Percentiles rank a stretch among this genome's conserved stretches.
Conservation (phyloP, 75 land plant species). For the Pinus tabuliformis region DNA sequence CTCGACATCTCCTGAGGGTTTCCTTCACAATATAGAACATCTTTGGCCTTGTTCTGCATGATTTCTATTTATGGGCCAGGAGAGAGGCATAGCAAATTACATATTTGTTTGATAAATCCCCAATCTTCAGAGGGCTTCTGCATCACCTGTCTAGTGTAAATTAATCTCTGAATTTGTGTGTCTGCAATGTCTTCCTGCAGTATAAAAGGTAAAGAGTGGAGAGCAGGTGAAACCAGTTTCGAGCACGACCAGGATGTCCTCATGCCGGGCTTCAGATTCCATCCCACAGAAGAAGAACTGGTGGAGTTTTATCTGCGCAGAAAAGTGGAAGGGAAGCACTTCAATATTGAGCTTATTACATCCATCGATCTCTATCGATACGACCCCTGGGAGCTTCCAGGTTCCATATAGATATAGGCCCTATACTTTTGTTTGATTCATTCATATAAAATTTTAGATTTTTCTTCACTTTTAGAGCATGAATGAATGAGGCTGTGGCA, state of each 20-base stretch:
- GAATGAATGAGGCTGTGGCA: not conserved
- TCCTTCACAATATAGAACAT: too few species aligned
- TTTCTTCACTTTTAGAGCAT: not conserved
- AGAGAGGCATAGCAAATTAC: too few species aligned
- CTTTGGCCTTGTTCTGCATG: too few species aligned
- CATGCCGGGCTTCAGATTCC: constrained; percentile 84
- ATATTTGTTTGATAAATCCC: too few species aligned
- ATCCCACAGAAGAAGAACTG: constrained; percentile 81
- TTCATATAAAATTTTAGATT: not conserved
- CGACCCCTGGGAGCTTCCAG: constrained; percentile 88
- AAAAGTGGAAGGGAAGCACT: constrained; percentile 59
- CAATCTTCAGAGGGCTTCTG: too few species aligned
- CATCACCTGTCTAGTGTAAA: too few species aligned
- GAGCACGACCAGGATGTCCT: constrained; percentile 44
- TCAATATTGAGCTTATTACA: constrained; percentile 66
- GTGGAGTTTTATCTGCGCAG: constrained; percentile 65
- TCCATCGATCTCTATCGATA: constrained; percentile 63
- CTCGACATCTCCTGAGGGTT: too few species aligned
- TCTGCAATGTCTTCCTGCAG: too few species aligned
- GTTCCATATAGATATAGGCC: constrained; percentile 10
- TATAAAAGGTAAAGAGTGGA: too few species aligned
- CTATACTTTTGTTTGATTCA: too few species aligned
- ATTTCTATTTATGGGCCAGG: too few species aligned
- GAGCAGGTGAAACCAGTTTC: not conserved
- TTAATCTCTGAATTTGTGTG: too few species aligned